These are phyloP conservation scores for Moesziomyces sp. DNA, from an alignment of 1,284 basidiomycete species.

Conservation along the genomic window DNA sequence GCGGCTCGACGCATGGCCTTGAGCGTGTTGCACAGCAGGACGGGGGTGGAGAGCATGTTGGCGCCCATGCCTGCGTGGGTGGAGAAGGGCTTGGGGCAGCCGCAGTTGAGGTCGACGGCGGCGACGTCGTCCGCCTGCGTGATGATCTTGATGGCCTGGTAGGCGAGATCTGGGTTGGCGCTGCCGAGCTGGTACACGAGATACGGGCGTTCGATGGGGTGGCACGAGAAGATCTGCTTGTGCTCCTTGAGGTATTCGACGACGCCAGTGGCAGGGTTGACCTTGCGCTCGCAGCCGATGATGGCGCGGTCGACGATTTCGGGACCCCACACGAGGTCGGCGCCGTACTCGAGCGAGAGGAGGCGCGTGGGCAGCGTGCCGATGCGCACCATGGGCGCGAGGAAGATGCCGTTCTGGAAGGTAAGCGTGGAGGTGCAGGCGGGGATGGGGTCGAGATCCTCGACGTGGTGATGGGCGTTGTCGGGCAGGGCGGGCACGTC, in stretches of 20 bases:
- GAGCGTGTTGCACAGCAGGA: slow-evolving; percentile 80
- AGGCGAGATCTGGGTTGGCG: slow-evolving; percentile 86
- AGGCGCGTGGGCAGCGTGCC: slow-evolving; percentile 78
- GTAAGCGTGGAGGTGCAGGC: slow-evolving; percentile 32
- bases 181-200: slow-evolving; percentile 83
- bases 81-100: slow-evolving; percentile 88
- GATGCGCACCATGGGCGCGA: slow-evolving; percentile 66
- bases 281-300: slow-evolving; percentile 81
- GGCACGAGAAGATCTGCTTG: slow-evolving; percentile 87
- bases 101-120: slow-evolving; percentile 94
- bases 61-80: slow-evolving; percentile 97
- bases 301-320: slow-evolving; percentile 98
- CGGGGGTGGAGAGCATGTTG: slow-evolving; percentile 89
- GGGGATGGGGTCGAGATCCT: slow-evolving; percentile 37
- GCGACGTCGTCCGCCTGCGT: slow-evolving; percentile 81
- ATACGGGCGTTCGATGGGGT: slow-evolving; percentile 79
- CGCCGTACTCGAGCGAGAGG: slow-evolving; percentile 90
- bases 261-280: slow-evolving; percentile 90
- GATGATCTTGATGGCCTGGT: slow-evolving; percentile 87
- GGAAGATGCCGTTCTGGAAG: slow-evolving; percentile 58
- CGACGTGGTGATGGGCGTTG: slow-evolving; percentile 17
- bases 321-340: slow-evolving; percentile 94
- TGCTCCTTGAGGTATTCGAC: slow-evolving; percentile 80
- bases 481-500: slow-evolving; percentile 10
- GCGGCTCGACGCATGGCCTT: slow-evolving; percentile 62